Evolutionary conservation across 2,329 filamentous ascomycete species (phyloP).

Genomic region (Raffaelea deltoideospora): DNA sequence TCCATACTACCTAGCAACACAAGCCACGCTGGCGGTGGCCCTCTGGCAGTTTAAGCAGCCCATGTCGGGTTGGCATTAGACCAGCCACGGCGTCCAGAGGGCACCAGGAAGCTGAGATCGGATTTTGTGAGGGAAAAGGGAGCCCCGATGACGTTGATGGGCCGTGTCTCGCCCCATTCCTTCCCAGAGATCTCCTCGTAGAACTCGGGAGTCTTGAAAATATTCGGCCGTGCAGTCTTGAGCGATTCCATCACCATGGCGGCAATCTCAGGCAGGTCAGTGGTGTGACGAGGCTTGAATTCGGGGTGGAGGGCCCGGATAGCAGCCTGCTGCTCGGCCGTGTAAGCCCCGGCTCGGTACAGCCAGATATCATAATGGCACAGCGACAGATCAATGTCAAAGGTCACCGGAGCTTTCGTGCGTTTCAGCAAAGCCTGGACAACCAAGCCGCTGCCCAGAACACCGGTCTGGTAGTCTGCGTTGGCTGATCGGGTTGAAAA

Average conservation of each 20-base stretch:
- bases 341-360: not conserved
- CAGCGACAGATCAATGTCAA: not conserved
- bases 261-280: conserved; percentile 1
- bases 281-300: not conserved
- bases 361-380: conserved; percentile 1
- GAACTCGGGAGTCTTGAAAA: not conserved
- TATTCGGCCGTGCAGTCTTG: not conserved
- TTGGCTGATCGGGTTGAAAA: too few relatives aligned
- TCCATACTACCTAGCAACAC: not conserved
- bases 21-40: too few relatives aligned
- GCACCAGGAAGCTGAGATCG: not conserved
- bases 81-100: not conserved
- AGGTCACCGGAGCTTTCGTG: not conserved
- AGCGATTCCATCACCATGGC: not conserved
- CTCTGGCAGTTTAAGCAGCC: not conserved
- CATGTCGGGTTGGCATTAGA: not conserved
- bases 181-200: conserved; percentile 2
- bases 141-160: not conserved
- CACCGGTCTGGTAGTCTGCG: conserved; percentile 1
- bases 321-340: not conserved
- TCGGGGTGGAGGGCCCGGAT: not conserved
- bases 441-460: not conserved
- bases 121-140: not conserved
- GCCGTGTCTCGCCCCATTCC: not conserved
- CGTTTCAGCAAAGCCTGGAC: not conserved